Percentiles rank a stretch among this genome's conserved stretches.
Evolutionary conservation across 1,139 yeast species (phyloP).

Genomic region (Casaregolazyma lundiana): DNA sequence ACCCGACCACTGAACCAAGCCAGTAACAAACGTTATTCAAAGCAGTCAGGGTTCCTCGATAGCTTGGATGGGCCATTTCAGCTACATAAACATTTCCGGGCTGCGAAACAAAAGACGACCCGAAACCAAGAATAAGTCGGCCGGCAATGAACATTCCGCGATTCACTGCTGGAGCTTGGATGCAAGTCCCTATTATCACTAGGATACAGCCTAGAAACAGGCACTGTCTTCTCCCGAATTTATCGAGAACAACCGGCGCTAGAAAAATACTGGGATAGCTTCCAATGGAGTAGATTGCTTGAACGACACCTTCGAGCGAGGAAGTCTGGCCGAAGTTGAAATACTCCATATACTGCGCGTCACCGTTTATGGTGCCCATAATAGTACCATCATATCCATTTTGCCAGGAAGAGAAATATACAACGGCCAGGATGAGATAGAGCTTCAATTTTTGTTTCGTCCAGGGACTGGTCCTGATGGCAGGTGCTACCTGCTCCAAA

Average conservation of each 20-base stretch:
- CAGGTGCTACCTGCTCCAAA: too few relatives aligned
- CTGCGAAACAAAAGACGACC: slow-evolving; percentile 21
- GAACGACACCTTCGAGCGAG: slow-evolving; percentile 17
- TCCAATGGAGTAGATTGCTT: slow-evolving; percentile 21
- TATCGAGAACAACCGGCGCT: slow-evolving; percentile 18
- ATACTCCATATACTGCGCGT: too few relatives aligned
- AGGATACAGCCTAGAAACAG: slow-evolving; percentile 15
- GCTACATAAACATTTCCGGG: slow-evolving; percentile 21
- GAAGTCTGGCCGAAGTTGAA: too few relatives aligned
- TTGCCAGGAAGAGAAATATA: slow-evolving; percentile 18
- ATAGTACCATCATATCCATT: slow-evolving; percentile 21
- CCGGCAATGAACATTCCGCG: slow-evolving; percentile 22
- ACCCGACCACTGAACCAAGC: slow-evolving; percentile 47
- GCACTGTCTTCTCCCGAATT: slow-evolving; percentile 15
- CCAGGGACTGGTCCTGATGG: too few relatives aligned
- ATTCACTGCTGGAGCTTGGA: slow-evolving; percentile 14
- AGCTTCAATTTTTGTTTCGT: slow-evolving; percentile 13
- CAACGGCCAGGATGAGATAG: slow-evolving; percentile 17
- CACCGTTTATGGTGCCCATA: slow-evolving; percentile 18
- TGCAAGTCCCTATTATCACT: slow-evolving; percentile 13
- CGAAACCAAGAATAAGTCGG: slow-evolving; percentile 23
- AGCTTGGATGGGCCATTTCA: slow-evolving; percentile 21
- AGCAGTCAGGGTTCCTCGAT: slow-evolving; percentile 21
- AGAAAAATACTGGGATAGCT: slow-evolving; percentile 18
- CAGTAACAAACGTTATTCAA: slow-evolving; percentile 43